Evolutionary conservation across 2,329 filamentous ascomycete species (phyloP).

Genomic region (Verticillium isaacii): DNA sequence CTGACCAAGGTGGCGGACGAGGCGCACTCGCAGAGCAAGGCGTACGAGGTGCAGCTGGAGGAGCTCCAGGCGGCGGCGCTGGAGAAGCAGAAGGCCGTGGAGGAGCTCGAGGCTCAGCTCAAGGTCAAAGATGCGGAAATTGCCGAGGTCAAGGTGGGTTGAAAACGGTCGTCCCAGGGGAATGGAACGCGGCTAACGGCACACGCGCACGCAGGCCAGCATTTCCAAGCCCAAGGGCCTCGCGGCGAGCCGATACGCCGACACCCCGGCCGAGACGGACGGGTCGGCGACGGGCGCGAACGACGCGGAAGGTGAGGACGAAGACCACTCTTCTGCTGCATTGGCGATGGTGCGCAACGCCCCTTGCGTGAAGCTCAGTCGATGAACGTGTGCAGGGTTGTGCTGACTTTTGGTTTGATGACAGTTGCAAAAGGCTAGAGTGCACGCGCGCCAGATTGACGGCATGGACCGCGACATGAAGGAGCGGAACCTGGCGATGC

Average conservation of each 20-base stretch:
- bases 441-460: constrained; percentile 44
- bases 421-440: constrained; percentile 20
- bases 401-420: constrained; percentile 14
- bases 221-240: constrained; percentile 43
- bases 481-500: constrained; percentile 42
- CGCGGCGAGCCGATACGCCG: constrained; percentile 49
- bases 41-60: constrained; percentile 43
- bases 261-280: constrained; percentile 27
- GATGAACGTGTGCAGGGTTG: constrained; percentile 14
- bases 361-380: constrained; percentile 39
- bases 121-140: constrained; percentile 62
- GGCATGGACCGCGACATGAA: constrained; percentile 52
- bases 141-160: constrained; percentile 52
- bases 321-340: constrained; percentile 60
- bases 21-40: constrained; percentile 48
- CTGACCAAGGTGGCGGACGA: constrained; percentile 58
- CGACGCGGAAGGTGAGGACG: constrained; percentile 50
- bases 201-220: constrained; percentile 20
- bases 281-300: constrained; percentile 28
- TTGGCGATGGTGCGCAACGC: constrained; percentile 60
- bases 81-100: constrained; percentile 42
- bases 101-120: constrained; percentile 48
- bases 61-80: constrained; percentile 39
- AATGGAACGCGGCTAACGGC: constrained; percentile 37
- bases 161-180: constrained; percentile 17